Evolutionary conservation across 768 basidiomycete species (phyloP), one percentile per base, ranked within the genome.

Genomic region (Ephemerocybe angulata): DNA sequence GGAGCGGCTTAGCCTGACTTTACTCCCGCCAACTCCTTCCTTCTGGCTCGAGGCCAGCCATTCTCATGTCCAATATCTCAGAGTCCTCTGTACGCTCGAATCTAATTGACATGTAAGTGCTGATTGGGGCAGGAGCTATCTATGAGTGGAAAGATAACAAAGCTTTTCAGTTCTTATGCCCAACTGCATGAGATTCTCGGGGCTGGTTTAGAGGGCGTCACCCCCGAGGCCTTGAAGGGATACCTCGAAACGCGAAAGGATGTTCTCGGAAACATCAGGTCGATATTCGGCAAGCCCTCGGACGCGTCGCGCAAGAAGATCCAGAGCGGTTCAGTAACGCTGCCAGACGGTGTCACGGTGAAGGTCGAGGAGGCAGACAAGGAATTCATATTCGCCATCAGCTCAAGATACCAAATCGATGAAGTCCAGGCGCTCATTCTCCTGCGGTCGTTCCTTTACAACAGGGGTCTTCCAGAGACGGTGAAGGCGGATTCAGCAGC

Each of bases 371-470:
- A 85, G 35, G 79, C 79, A 33, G 84, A 88, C 71, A 87, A 87
- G 65, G 82, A 86, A 53, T 83, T 84, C 59, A 77, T 87, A 47
- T 72, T 81, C 57, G 84, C 87, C 46, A 81, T 97, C 60, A 90
- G 92, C 70, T 67, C 76, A 40, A 78, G 77, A 55, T 86, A 92
- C 66, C 74, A 82, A 27, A 84, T 96, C 22, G 91, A 95, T 70
- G 83, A 95, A 62, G 74, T 93, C 1, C 83, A 87, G n/a, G 85
- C 91, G 0, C 76, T 88, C 40, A 71, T 87, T 3, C 77, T 95
- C 4, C 72, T 92, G 21, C 83, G 87, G 12, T 86, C 88, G 0
- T 94, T 89, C 63, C 72, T 90, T 8, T 87, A 87, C 70, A 88
- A 92, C 65, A 81, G 86, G 65, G 88, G 88, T 3, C 73, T 89